Evolutionary conservation across 2,329 filamentous ascomycete species (phyloP), one percentile per base, ranked within the genome.

Genomic region (Botrytis medusae): DNA sequence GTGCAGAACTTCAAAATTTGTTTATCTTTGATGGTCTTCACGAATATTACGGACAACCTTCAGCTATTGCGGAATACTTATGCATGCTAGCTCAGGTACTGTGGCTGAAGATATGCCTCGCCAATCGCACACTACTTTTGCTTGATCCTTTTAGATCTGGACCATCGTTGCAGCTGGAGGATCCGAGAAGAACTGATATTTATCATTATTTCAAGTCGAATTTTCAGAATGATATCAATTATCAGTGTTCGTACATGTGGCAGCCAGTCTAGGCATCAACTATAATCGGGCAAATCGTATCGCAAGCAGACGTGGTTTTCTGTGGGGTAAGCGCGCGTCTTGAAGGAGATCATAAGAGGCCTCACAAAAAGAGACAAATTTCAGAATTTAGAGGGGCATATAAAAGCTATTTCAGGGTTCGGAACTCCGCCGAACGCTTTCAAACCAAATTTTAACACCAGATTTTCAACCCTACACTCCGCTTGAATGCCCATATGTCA

Each of bases 311-410:
- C n/a, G 73, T 73, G 1, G 74, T 74, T 9, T 74, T 34, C 42
- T 76, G n/a, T 75, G 74, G 74, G 67, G 74, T 14, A 70, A 22
- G 22, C 65, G 75, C 65, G 75, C 4, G 73, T 74, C 22, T 48
- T 77, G 6, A 18, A n/a, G n/a, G 71, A 65, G 3, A 54, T 77
- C 1, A 5, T 74, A 10, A 60, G 54, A 65, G 74, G 74, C 5
- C 48, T 76, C 1, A 59, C 16, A 1, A 72, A 76, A 62, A 63
- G 60, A 1, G 79, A 80, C 60, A 44, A 44, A 2, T 51, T 79
- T 1, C 51, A 51, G 16, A 69, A 77, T 60, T 73, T 81, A 5
- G 69, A 74, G 34, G 37, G 62, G 37, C 60, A 78, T 29, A 64
- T 80, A 0, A 40, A 70, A 14, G 22, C n/a, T n/a, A n/a, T n/a